Base-by-base conservation (phyloP, 2,329 filamentous ascomycete species). In the Kalmusia sp. region DNA sequence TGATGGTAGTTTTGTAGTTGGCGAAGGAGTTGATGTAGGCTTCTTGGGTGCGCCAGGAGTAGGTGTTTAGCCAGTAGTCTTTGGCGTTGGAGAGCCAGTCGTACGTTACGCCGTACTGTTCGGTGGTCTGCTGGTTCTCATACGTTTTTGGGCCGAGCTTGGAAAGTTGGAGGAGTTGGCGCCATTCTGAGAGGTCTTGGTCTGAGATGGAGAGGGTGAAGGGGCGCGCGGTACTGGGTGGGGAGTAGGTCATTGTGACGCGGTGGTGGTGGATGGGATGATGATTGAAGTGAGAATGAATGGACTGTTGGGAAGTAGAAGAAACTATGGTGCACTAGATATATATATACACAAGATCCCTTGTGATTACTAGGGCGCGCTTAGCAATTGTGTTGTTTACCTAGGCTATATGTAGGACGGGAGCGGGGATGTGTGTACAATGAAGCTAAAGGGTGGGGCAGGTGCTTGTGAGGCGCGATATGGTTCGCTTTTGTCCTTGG, bases 1-100 rank as follows among this genome's bases (percentile, higher is more conserved):
- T 72, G 48, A 84, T 74, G 6, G 73, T 61, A 14, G 76, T 74
- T 3, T 70, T 79, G 67, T 79, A 85, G 63, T 85, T 82, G 11
- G 81, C 79, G 43, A 82, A 82, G 4, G 72, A 77, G 59, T 84
- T 84, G 64, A 83, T 80, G 37, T 69, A 64, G 25, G 69, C 69
- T 58, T 77, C 79, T 44, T 68, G 56, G 1, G 60, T 64, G 21
- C 66, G 64, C 75, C 76, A 72, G 34, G 72, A 64, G 62, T 77
- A 75, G 11, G 58, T 65, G 58, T 71, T 70, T 8, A 73, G 62
- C 72, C 72, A 75, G 57, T 73, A 67, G 38, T 73, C 64, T 49
- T 75, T 75, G n/a, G 71, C 53, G 3, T 69, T 54, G 21, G 60
- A 52, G 9, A 75, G 63, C 73, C 73, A 75, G 59, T 68, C 58